Percentiles rank a stretch among this genome's conserved stretches.
phyloP scores from a whole-genome alignment of 2,329 filamentous ascomycete species.

The Neonectria hederae region DNA sequence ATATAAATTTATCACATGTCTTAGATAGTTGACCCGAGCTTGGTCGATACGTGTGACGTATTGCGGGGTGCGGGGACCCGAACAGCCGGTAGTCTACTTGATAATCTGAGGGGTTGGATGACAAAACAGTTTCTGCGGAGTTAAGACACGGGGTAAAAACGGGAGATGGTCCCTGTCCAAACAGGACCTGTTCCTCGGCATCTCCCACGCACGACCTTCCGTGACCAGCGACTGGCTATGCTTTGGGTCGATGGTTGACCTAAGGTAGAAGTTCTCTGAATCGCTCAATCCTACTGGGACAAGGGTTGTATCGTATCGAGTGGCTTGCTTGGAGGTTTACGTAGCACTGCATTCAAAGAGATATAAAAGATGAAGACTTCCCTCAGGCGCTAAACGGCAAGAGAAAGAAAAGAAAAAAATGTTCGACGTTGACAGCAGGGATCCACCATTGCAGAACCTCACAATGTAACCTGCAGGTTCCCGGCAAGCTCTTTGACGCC shows the following conservation, averaged over 20 bases:
- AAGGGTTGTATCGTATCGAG: background rate
- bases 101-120: background rate
- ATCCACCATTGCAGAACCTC: background rate
- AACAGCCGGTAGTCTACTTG: background rate
- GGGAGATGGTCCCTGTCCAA: background rate
- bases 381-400: background rate
- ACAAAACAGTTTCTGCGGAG: background rate
- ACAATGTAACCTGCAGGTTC: background rate
- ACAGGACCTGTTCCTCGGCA: slow-evolving; percentile 13
- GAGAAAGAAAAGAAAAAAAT: too few relatives aligned
- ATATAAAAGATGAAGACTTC: background rate
- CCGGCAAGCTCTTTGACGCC: background rate
- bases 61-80: background rate
- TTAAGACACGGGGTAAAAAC: background rate
- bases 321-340: background rate
- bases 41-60: background rate
- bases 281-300: background rate
- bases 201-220: slow-evolving; percentile 12
- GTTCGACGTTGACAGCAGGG: background rate
- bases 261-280: too few relatives aligned
- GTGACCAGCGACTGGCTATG: too few relatives aligned
- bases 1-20: too few relatives aligned
- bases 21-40: background rate
- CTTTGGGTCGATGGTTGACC: too few relatives aligned
- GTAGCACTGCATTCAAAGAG: background rate